Conservation (phyloP, 176 grass and related monocot genomes). For the Aegilops tauschii region DNA sequence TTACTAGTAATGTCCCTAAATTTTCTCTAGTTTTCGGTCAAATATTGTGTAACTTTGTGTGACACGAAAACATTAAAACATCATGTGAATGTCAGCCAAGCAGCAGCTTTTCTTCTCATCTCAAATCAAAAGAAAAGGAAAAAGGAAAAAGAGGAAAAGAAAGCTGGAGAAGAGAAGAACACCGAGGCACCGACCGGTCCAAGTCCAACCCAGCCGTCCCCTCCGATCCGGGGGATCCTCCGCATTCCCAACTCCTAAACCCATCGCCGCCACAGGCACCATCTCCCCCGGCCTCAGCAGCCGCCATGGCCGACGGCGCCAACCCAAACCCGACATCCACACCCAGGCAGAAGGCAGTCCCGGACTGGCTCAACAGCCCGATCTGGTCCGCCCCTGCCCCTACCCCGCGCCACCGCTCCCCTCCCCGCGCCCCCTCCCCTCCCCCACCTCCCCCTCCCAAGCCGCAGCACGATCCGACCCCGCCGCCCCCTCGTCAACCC, state of each 20-base stretch:
- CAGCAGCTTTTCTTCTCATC: too few relatives aligned
- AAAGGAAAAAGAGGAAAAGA: background rate
- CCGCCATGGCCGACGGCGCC: conserved; percentile 51
- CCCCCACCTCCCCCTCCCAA: conserved; percentile 34
- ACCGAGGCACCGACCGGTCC: conserved; percentile 13
- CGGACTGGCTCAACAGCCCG: conserved; percentile 93
- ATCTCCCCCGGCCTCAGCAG: background rate
- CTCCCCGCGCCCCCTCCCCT: conserved; percentile 30
- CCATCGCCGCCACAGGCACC: background rate
- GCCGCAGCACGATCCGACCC: conserved; percentile 30
- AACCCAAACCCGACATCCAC: background rate
- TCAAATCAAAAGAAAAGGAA: background rate
- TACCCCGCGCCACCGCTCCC: conserved; percentile 20
- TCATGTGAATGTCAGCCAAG: background rate
- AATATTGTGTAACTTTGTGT: too few relatives aligned
- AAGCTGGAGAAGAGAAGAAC: background rate
- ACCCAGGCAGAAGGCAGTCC: conserved; percentile 50
- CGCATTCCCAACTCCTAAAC: conserved; percentile 22
- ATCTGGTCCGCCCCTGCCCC: conserved; percentile 65
- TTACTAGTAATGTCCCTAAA: too few relatives aligned
- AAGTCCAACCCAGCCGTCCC: conserved; percentile 6
- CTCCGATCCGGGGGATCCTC: conserved; percentile 2
- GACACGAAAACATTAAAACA: background rate
- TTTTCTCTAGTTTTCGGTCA: too few relatives aligned
- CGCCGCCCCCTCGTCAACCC: conserved; percentile 16